phyloP scores from a whole-genome alignment of 108 stramenopile species.

The Pseudonitzschia delicatissima region DNA sequence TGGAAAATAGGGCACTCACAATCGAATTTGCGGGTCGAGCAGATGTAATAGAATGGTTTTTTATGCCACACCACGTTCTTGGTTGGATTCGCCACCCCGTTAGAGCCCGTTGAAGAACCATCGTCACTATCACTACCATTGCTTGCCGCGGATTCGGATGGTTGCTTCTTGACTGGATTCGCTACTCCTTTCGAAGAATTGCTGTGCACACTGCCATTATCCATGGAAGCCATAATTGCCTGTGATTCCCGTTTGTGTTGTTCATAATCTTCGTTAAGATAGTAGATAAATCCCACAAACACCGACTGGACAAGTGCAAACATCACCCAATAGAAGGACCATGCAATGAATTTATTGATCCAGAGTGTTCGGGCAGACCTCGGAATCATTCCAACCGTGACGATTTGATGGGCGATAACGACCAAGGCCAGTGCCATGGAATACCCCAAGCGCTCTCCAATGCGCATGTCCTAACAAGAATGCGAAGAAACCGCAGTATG shows the following conservation, averaged over 20 bases:
- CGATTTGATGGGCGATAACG: neutral
- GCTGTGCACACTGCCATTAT: too few relatives aligned
- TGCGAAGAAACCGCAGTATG: conserved; percentile 9
- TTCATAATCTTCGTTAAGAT: neutral
- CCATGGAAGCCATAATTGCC: neutral
- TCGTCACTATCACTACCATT: neutral
- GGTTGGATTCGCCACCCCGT: too few relatives aligned
- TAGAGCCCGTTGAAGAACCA: neutral
- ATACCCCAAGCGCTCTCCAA: conserved; percentile 17
- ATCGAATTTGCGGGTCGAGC: neutral
- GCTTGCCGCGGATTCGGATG: neutral
- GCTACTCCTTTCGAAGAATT: neutral
- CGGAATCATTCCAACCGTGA: conserved; percentile 14
- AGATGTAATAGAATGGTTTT: neutral
- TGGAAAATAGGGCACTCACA: neutral
- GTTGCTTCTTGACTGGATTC: neutral
- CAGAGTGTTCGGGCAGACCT: neutral
- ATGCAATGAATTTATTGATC: conserved; percentile 11
- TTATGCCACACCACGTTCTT: neutral
- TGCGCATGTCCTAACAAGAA: conserved; percentile 26
- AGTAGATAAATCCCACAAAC: neutral
- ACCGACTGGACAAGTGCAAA: conserved; percentile 19
- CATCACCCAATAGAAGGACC: conserved; percentile 27
- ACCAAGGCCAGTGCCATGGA: conserved; percentile 1
- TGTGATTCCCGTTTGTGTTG: neutral